Percentiles rank a stretch among this genome's conserved stretches.
Conservation (phyloP, 192 early-diverging fungal species). For the Globomyces pollinis-pini region DNA sequence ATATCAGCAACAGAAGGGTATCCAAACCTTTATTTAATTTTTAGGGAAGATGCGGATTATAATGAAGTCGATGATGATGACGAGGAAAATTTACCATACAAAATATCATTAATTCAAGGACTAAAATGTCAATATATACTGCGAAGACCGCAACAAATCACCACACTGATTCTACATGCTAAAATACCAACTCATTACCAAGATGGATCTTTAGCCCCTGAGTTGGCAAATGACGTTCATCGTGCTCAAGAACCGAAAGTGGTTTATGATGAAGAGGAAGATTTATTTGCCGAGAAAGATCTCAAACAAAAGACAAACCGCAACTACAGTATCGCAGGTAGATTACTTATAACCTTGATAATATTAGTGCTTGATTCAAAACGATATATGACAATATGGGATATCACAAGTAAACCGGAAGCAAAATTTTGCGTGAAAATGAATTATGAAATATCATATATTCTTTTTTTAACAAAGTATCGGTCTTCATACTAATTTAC, state of each 20-base stretch:
- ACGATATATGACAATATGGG: conserved; percentile 26
- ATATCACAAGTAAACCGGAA: conserved; percentile 11
- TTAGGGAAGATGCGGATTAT: too few relatives aligned
- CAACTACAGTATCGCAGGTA: conserved; percentile 27
- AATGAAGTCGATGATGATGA: conserved; percentile 11
- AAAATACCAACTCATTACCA: conserved; percentile 4
- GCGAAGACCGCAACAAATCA: neutral
- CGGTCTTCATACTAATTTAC: too few relatives aligned
- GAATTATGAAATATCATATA: conserved; percentile 13
- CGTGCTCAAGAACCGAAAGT: neutral
- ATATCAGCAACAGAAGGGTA: neutral
- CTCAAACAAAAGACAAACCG: neutral
- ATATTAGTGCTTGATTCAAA: conserved; percentile 28
- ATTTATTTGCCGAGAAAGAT: neutral
- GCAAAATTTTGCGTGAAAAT: conserved; percentile 17
- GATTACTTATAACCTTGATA: too few relatives aligned
- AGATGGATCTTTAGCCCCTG: conserved; percentile 5
- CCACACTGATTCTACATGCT: neutral
- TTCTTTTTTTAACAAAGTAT: conserved; percentile 25
- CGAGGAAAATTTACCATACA: conserved; percentile 4
- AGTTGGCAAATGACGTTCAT: neutral
- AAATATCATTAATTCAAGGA: neutral
- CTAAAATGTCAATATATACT: neutral
- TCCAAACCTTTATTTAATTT: neutral
- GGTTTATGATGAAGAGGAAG: neutral